Evolutionary conservation across 2,329 filamentous ascomycete species (phyloP).

Genomic region (Trichoderma breve): DNA sequence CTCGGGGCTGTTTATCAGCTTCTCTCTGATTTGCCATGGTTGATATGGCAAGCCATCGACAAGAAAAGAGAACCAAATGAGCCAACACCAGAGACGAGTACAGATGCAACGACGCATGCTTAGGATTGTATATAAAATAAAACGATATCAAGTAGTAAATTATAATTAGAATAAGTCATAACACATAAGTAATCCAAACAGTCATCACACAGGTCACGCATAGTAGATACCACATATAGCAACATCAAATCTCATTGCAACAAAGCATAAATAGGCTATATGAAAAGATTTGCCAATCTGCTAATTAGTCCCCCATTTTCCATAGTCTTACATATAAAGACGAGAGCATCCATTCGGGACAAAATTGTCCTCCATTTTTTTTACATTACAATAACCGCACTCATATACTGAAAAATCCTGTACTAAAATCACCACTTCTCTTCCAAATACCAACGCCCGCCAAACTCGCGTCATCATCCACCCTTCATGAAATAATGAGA

Average conservation of each 20-base stretch:
- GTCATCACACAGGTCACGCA: neutral
- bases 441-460: conserved; percentile 6
- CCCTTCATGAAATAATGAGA: neutral
- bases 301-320: conserved; percentile 8
- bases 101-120: neutral
- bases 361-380: neutral
- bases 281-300: conserved; percentile 14
- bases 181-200: neutral
- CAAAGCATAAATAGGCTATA: neutral
- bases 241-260: neutral
- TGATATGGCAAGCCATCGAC: neutral
- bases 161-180: neutral
- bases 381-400: neutral
- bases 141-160: neutral
- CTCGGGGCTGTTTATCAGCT: neutral
- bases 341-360: neutral
- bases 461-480: conserved; percentile 6
- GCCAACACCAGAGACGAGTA: neutral
- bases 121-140: neutral
- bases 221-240: neutral
- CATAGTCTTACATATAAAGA: conserved; percentile 7
- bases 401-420: neutral
- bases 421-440: neutral
- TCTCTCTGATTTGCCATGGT: neutral
- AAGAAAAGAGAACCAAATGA: neutral